Percentiles rank a stretch among this genome's conserved stretches.
Conservation (phyloP, 305 asterid genomes). For the Fraxinus baroniana region DNA sequence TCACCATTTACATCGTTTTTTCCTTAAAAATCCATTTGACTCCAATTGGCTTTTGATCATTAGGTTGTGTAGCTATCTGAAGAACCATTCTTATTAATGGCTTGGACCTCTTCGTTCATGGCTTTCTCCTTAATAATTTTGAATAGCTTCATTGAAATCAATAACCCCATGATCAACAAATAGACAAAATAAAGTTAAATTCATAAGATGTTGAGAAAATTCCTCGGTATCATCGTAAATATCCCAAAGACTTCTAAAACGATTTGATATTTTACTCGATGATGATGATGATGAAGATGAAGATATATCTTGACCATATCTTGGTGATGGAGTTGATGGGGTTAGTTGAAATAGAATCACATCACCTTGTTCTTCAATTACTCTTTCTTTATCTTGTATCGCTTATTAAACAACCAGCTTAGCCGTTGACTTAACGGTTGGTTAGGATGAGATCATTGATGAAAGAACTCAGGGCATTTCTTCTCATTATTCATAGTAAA, state of each 20-base stretch:
- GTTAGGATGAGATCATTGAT: too few relatives aligned
- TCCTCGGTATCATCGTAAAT: neutral
- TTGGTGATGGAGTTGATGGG: neutral
- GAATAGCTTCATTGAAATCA: too few relatives aligned
- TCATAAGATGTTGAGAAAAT: neutral
- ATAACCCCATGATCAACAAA: neutral
- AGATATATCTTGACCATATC: too few relatives aligned
- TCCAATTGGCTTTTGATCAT: neutral
- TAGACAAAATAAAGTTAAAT: neutral
- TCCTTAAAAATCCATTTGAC: neutral
- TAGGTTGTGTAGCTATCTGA: neutral
- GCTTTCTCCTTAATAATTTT: neutral
- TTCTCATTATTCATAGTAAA: too few relatives aligned
- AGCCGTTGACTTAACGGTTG: neutral
- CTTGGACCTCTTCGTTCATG: neutral
- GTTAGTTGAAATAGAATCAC: neutral
- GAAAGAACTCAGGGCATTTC: too few relatives aligned
- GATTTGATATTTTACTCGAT: neutral
- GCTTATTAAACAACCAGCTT: too few relatives aligned
- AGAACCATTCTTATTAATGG: neutral
- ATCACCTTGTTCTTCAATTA: neutral
- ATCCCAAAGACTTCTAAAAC: neutral
- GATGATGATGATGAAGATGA: neutral
- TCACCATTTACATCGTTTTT: neutral
- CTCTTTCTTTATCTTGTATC: neutral